Evolutionary conservation across 176 grass and related monocot species (phyloP).

Genomic region (Neostapfia colusana): DNA sequence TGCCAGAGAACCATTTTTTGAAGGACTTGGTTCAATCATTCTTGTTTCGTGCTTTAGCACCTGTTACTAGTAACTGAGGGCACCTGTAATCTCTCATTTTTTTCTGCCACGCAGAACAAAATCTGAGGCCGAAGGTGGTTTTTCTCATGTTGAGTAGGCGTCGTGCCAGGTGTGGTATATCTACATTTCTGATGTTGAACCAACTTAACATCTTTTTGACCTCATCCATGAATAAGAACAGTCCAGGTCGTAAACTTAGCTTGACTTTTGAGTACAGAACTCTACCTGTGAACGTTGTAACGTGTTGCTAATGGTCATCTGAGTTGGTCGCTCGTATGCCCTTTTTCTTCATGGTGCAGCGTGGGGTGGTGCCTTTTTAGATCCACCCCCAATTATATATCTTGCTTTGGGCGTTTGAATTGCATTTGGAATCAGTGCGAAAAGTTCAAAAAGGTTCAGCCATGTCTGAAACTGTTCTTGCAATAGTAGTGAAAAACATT

Average conservation of each 20-base stretch:
- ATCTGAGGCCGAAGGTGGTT: slow-evolving; percentile 60
- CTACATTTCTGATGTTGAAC: slow-evolving; percentile 1
- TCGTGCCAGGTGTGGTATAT: slow-evolving; percentile 39
- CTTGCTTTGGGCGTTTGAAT: too few relatives aligned
- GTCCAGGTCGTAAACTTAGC: slow-evolving; percentile 10
- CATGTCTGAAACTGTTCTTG: neutral
- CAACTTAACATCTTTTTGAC: neutral
- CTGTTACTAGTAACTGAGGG: neutral
- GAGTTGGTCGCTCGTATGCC: neutral
- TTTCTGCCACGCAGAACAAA: slow-evolving; percentile 55
- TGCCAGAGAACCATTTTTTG: neutral
- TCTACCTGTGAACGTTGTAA: slow-evolving; percentile 14
- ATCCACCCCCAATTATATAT: too few relatives aligned
- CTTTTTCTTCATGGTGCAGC: too few relatives aligned
- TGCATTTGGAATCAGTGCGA: neutral
- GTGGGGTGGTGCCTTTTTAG: too few relatives aligned
- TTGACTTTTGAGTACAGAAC: slow-evolving; percentile 24
- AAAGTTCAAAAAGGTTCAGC: neutral
- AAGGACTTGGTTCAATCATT: neutral
- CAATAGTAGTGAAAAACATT: neutral
- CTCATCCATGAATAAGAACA: slow-evolving; percentile 33
- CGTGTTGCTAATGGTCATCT: neutral
- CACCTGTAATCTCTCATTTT: slow-evolving; percentile 16
- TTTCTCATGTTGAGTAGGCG: slow-evolving; percentile 75
- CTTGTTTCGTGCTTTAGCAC: neutral